These are phyloP conservation scores for Cubamyces lactineus DNA, from an alignment of 768 basidiomycete genomes.

Conservation along the genomic window DNA sequence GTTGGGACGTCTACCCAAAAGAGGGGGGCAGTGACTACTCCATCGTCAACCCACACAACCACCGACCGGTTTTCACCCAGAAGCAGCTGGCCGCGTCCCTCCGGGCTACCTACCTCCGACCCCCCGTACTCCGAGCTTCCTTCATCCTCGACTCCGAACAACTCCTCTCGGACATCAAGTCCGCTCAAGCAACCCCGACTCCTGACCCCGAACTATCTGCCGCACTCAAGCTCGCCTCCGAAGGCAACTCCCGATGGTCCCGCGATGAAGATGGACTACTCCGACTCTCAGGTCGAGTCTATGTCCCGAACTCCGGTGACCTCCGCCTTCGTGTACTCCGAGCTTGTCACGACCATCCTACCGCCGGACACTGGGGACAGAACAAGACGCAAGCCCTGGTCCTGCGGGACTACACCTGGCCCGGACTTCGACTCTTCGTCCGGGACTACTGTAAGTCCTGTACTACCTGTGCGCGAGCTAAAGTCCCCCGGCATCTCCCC, in stretches of 20 bases:
- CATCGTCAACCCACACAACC: conserved; percentile 26
- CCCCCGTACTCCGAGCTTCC: conserved; percentile 25
- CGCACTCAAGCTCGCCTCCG: not conserved
- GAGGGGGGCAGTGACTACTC: conserved; percentile 30
- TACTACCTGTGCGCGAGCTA: conserved; percentile 30
- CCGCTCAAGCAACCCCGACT: not conserved
- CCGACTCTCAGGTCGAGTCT: conserved; percentile 20
- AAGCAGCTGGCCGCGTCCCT: conserved; percentile 28
- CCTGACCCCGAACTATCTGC: conserved; percentile 9
- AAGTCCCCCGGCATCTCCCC: conserved; percentile 29
- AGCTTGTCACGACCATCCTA: conserved; percentile 32
- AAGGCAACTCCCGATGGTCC: conserved; percentile 9
- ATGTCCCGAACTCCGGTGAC: conserved; percentile 29
- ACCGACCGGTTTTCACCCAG: conserved; percentile 22
- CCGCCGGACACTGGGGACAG: conserved; percentile 38
- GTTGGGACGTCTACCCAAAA: conserved; percentile 30
- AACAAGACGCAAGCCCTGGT: conserved; percentile 25
- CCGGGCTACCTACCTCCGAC: conserved; percentile 22
- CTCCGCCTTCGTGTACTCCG: conserved; percentile 32
- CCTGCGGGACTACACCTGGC: conserved; percentile 36
- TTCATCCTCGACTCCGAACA: conserved; percentile 27
- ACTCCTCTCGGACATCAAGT: conserved; percentile 26
- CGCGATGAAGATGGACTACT: conserved; percentile 15
- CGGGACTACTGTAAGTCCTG: conserved; percentile 35
- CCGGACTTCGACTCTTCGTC: conserved; percentile 30